Evolutionary conservation across 148 eudicot species (phyloP), one percentile per base, ranked within the genome.

Genomic region (Silene latifolia): DNA sequence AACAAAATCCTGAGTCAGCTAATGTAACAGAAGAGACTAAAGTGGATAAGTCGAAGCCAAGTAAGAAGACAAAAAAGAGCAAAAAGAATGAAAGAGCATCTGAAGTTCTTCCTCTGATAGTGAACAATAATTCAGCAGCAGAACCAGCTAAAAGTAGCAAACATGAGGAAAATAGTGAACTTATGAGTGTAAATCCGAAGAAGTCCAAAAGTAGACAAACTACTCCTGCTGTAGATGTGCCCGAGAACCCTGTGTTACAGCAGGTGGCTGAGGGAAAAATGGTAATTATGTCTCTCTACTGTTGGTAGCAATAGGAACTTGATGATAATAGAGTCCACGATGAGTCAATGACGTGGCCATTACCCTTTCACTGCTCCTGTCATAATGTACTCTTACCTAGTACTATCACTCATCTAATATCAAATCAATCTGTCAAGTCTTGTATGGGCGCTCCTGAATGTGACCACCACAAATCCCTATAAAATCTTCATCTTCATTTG

Each of bases 1-100:
- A 56, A 59, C 69, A 69, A 47, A 82, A 54, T 67, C 53, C 42
- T 17, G 86, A 77, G 47, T 25, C 67, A 15, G 59, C 66, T 59
- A 32, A 53, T 57, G 67, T 61, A 4, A 57, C 67, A 47, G 70
- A 77, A 62, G 62, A 18, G 70, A 47, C 60, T 46, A 71, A 62
- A 74, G 42, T 53, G 19, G 74, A 70, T 62, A 63, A 42, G 63
- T 62, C 67, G 10, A 72, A 9, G 63, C 21, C 62, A 62, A 77
- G 69, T 47, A 77, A 77, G 74, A 70, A 48, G 62, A 35, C 32
- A 4, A 71, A 70, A 20, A 70, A 51, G 73, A 70, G 44, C 25
- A 54, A 70, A 53, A 18, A 70, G 27, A 70, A 24, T 15, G 73
- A 51, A 51, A 51, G 5, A 67, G 20, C 27, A 12, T 68, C 56